Evolutionary conservation across 768 basidiomycete species (phyloP).

Genomic region (Tricholoma terreum): DNA sequence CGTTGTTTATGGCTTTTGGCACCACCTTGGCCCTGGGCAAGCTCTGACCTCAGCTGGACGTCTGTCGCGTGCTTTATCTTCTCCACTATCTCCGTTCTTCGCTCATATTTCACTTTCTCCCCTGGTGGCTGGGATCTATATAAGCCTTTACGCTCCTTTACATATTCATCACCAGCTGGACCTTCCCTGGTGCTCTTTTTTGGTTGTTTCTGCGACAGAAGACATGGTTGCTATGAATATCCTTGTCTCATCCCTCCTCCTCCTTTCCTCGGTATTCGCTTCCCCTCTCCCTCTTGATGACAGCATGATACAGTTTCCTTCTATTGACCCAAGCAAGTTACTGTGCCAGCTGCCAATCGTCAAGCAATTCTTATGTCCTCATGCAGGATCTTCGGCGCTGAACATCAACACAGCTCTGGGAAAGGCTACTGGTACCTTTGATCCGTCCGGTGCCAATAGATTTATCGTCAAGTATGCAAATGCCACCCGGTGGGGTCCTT

Average conservation of each 20-base stretch:
- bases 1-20: constrained; percentile 14
- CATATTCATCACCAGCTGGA: constrained; percentile 15
- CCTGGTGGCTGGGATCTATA: constrained; percentile 7
- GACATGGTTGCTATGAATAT: constrained; percentile 34
- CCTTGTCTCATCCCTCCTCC: constrained; percentile 30
- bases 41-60: constrained; percentile 12
- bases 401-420: constrained; percentile 50
- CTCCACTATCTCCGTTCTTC: constrained; percentile 1
- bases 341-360: constrained; percentile 48
- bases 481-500: constrained; percentile 58
- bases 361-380: constrained; percentile 40
- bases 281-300: constrained; percentile 22
- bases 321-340: constrained; percentile 35
- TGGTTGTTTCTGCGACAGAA: neutral
- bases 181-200: constrained; percentile 15
- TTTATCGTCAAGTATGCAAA: constrained; percentile 68
- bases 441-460: constrained; percentile 47
- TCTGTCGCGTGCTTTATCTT: constrained; percentile 19
- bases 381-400: constrained; percentile 22
- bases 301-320: constrained; percentile 31
- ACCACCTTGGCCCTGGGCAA: neutral
- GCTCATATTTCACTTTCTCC: neutral
- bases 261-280: constrained; percentile 26
- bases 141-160: constrained; percentile 13
- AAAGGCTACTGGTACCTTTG: constrained; percentile 48